Conservation (phyloP, 2,329 filamentous ascomycete genomes). For the Fusarium piperis region DNA sequence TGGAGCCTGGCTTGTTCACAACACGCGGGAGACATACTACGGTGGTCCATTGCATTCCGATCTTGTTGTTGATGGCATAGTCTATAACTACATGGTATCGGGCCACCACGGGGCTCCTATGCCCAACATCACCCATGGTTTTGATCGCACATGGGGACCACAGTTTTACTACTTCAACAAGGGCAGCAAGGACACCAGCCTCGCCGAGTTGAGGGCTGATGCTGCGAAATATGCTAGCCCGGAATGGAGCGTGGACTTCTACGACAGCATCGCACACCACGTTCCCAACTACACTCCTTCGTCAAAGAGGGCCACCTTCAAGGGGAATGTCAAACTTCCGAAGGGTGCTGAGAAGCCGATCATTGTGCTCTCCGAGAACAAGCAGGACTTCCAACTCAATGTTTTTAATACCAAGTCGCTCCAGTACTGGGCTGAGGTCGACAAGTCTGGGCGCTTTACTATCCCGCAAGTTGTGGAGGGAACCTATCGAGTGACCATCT, state of each 20-base stretch:
- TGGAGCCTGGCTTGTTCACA: conserved; percentile 70
- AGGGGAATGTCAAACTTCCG: conserved; percentile 26
- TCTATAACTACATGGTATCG: conserved; percentile 69
- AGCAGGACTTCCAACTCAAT: conserved; percentile 48
- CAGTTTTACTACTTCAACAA: conserved; percentile 70
- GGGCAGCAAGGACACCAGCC: not conserved
- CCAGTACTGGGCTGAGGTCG: conserved; percentile 69
- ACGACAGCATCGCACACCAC: conserved; percentile 24
- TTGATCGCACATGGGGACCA: conserved; percentile 71
- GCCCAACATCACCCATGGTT: conserved; percentile 70
- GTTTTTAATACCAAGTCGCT: conserved; percentile 60
- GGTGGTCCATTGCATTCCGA: conserved; percentile 69
- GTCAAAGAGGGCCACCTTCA: conserved; percentile 7
- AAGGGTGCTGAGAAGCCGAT: conserved; percentile 49
- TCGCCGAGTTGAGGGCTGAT: conserved; percentile 22
- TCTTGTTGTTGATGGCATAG: conserved; percentile 69
- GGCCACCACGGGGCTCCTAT: conserved; percentile 70
- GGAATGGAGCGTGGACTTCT: conserved; percentile 31
- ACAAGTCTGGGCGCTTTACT: conserved; percentile 49
- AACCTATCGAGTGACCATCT: conserved; percentile 28
- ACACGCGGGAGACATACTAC: conserved; percentile 69
- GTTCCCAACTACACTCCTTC: conserved; percentile 26
- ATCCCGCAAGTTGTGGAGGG: conserved; percentile 29
- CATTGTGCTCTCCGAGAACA: conserved; percentile 57
- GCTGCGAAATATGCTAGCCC: conserved; percentile 22